Conservation (phyloP, 331 rosid genomes). For the Spiraea crenata region DNA sequence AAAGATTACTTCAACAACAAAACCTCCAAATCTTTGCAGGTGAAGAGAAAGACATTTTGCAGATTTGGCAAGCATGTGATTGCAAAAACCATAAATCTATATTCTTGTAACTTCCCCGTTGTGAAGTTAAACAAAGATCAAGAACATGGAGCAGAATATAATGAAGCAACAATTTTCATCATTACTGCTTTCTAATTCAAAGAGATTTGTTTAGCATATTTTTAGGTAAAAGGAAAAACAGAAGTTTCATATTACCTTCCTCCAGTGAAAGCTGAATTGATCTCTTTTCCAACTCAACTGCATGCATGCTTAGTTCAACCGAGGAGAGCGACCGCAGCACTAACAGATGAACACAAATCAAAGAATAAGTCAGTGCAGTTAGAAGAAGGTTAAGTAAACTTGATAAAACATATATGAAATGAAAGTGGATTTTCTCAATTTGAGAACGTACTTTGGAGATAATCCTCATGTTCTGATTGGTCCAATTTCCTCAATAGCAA, state of each 20-base stretch:
- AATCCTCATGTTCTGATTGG: constrained; percentile 68
- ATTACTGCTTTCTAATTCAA: background rate
- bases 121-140: background rate
- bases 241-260: constrained; percentile 62
- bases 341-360: constrained; percentile 31
- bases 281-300: constrained; percentile 93
- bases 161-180: background rate
- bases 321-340: constrained; percentile 83
- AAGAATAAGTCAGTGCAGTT: constrained; percentile 18
- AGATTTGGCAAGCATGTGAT: background rate
- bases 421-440: constrained; percentile 17
- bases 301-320: constrained; percentile 77
- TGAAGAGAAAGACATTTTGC: background rate
- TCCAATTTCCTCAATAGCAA: constrained; percentile 66
- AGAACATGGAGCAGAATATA: background rate
- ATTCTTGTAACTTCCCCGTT: background rate
- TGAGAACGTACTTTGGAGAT: constrained; percentile 58
- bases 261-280: constrained; percentile 93
- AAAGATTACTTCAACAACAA: background rate
- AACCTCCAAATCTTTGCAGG: background rate
- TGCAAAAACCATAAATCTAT: background rate
- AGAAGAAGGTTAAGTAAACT: constrained; percentile 23
- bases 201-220: background rate
- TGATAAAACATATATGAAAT: constrained; percentile 22
- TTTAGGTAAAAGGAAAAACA: constrained; percentile 14